phyloP scores from a whole-genome alignment of 2,329 filamentous ascomycete genomes.

The Fusarium sp. region DNA sequence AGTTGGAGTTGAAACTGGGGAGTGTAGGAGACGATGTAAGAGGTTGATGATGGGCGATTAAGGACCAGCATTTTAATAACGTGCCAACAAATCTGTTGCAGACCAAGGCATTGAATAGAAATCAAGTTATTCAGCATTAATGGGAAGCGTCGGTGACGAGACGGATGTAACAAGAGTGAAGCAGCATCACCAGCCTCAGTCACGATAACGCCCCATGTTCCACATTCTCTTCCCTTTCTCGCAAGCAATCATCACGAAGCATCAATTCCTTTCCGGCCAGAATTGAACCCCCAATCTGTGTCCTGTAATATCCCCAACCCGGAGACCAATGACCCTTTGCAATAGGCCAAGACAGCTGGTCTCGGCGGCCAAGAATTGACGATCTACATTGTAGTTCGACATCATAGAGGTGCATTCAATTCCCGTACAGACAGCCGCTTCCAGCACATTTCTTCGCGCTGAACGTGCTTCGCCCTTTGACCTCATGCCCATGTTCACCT shows the following conservation, averaged over 20 bases:
- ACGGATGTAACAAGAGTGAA: conserved; percentile 31
- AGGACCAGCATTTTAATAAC: conserved; percentile 34
- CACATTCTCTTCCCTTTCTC: conserved; percentile 21
- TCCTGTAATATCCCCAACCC: neutral
- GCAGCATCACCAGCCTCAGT: conserved; percentile 16
- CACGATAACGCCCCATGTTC: conserved; percentile 27
- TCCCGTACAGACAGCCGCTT: conserved; percentile 11
- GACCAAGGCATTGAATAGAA: conserved; percentile 23
- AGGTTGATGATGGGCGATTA: conserved; percentile 31
- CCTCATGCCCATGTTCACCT: conserved; percentile 6
- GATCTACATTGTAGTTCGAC: conserved; percentile 34
- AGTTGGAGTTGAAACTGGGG: conserved; percentile 26
- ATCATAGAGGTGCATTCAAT: conserved; percentile 29
- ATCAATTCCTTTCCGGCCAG: neutral
- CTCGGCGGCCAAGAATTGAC: conserved; percentile 25
- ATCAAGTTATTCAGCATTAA: conserved; percentile 6
- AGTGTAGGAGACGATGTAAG: conserved; percentile 24
- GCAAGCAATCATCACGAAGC: conserved; percentile 6
- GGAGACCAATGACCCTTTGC: conserved; percentile 15
- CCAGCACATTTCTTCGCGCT: conserved; percentile 5
- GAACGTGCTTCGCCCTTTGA: conserved; percentile 1
- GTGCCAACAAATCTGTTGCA: conserved; percentile 27
- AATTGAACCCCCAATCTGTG: neutral
- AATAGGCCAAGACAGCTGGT: conserved; percentile 18
- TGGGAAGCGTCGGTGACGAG: conserved; percentile 1